Conservation (phyloP, 495 filamentous ascomycete genomes). For the Tuber microsphaerosporum region DNA sequence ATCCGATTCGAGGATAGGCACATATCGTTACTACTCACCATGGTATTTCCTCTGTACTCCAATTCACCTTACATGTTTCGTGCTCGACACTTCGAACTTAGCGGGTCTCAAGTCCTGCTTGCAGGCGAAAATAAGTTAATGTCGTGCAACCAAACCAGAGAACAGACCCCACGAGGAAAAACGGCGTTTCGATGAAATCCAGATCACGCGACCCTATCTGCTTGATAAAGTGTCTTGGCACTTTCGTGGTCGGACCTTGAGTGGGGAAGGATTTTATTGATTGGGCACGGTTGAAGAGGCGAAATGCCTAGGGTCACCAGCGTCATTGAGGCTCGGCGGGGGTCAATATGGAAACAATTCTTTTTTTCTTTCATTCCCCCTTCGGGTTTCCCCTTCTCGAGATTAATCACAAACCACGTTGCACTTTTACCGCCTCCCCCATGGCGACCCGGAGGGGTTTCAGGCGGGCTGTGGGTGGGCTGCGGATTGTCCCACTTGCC, state of each 20-base stretch:
- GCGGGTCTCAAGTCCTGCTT: not conserved
- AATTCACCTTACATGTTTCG: not conserved
- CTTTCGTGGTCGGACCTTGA: conserved; percentile 9
- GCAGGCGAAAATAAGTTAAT: not conserved
- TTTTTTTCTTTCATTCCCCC: not conserved
- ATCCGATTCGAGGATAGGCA: not conserved
- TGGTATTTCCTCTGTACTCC: not conserved
- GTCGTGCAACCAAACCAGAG: not conserved
- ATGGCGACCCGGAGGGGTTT: not conserved
- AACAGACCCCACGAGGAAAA: not conserved
- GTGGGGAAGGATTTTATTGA: conserved; percentile 12
- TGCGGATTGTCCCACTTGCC: not conserved
- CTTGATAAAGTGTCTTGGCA: conserved; percentile 17
- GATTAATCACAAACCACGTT: not conserved
- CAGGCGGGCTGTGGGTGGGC: not conserved
- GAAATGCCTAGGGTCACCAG: not conserved
- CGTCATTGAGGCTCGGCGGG: conserved; percentile 35
- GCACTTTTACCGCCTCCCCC: not conserved
- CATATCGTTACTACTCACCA: not conserved
- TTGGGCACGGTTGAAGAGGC: not conserved
- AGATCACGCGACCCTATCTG: conserved; percentile 29
- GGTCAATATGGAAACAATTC: not conserved
- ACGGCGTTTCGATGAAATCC: not conserved
- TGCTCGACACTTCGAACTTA: not conserved
- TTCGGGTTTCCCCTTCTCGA: not conserved